Evolutionary conservation across 345 rosid species (phyloP).

Genomic region (Punica granatum): DNA sequence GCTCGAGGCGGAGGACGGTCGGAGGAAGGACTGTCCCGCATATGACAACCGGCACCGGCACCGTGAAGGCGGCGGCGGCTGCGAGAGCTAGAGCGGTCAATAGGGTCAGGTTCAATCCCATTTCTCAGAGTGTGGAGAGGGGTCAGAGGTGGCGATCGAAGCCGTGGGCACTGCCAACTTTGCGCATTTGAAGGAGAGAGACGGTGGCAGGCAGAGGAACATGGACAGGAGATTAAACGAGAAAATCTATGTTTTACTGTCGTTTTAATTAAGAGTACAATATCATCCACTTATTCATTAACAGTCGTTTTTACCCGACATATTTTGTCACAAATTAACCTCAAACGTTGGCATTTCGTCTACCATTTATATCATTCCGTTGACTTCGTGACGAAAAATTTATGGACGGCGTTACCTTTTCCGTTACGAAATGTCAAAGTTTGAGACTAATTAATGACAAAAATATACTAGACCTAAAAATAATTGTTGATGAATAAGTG

Average conservation of each 20-base stretch:
- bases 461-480: no score
- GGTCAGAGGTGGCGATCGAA: background rate
- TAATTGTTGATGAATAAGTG: no score
- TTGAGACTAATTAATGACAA: no score
- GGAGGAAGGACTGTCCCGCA: conserved; percentile 12
- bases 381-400: no score
- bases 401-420: no score
- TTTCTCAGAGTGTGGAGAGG: background rate
- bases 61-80: conserved; percentile 15
- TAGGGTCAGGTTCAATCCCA: background rate
- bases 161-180: background rate
- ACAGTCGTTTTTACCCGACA: no score
- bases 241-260: background rate
- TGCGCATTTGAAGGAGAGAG: background rate
- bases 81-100: conserved; percentile 11
- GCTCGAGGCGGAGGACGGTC: conserved; percentile 48
- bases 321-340: no score
- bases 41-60: conserved; percentile 21
- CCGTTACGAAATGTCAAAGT: no score
- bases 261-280: background rate
- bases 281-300: no score
- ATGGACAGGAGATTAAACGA: background rate
- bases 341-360: no score
- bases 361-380: no score
- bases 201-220: background rate